Evolutionary conservation across 208 protist species (phyloP), one percentile per base, ranked within the genome.

Genomic region (Wallacemonas sp.): DNA sequence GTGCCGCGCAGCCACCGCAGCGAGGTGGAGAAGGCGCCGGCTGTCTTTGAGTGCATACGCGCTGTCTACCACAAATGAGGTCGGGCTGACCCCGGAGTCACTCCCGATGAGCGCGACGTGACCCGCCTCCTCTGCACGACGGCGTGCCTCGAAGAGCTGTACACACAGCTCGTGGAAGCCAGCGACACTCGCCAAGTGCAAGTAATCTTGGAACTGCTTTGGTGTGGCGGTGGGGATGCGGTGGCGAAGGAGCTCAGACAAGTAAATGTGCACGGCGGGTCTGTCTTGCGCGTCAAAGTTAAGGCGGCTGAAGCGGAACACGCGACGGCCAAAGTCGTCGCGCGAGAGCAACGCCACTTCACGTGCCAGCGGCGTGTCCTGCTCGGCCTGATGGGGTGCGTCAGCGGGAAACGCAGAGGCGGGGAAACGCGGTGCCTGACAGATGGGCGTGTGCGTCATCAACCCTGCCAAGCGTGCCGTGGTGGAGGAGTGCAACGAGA

Each of bases 301-400:
- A 6, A 69, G 66, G 26, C 81, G 77, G 46, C 87, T 93, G 65
- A 90, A 93, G 4, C 77, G 75, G 56, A 89, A 71, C 9, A 93
- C 28, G 17, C 81, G 80, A 33, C 75, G 79, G 9, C 62, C 46
- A 33, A 93, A 75, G 27, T 79, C 79, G 17, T 88, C 84, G 15
- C 47, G 44, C 8, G 80, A 70, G 30, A 87, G 42, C 5, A 82
- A 46, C 8, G 70, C 31, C 1, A 88, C 47, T 61, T 86, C 78
- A 12, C 77, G 74, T 2, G 66, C 66, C 41, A 62, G 5, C 2
- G 30, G 53, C 4, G 24, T 30, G 9, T 8, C 12, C 62, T 14
- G 9, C 31, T 31, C 27, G 41, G 22, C 19, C 12, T 42, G 2
- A 47, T 28, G 38, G 8, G 4, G 47, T 17, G 28, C 22, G 21